phyloP scores from a whole-genome alignment of 164 flowering plant genomes.

The Vitis labrusca region DNA sequence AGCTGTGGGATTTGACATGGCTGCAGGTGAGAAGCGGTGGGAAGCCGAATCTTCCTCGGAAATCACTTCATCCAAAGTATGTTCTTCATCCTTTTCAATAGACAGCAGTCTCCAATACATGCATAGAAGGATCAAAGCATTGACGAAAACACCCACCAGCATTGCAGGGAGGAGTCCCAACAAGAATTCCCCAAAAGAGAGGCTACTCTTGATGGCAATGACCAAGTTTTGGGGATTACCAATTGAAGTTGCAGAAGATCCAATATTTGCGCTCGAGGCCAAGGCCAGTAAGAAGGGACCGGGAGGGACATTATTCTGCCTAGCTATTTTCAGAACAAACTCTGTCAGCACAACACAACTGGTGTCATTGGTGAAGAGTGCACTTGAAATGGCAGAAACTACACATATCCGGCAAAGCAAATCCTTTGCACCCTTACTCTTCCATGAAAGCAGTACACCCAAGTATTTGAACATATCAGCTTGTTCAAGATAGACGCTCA shows the following conservation, averaged over 20 bases:
- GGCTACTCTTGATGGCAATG: constrained; percentile 70
- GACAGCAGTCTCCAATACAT: constrained; percentile 69
- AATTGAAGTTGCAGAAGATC: constrained; percentile 90
- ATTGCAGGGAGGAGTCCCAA: constrained; percentile 69
- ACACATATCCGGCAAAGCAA: constrained; percentile 65
- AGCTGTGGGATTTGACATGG: constrained; percentile 61
- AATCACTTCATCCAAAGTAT: constrained; percentile 37
- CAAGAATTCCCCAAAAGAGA: constrained; percentile 66
- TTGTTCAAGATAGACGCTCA: constrained; percentile 72
- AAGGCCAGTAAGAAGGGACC: constrained; percentile 81
- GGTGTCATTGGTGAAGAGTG: constrained; percentile 90
- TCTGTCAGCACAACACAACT: constrained; percentile 84
- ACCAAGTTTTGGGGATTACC: constrained; percentile 95
- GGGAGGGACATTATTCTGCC: constrained; percentile 85
- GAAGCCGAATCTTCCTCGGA: constrained; percentile 52
- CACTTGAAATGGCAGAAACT: constrained; percentile 79
- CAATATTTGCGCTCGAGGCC: constrained; percentile 90
- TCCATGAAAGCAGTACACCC: constrained; percentile 73
- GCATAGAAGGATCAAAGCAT: constrained; percentile 53
- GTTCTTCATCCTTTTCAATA: constrained; percentile 55
- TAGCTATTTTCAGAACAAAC: constrained; percentile 76
- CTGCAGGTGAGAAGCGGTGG: constrained; percentile 86
- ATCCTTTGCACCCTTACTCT: constrained; percentile 81
- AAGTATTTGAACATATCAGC: constrained; percentile 89
- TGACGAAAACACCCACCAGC: constrained; percentile 66